Percentiles rank a stretch among this genome's conserved stretches.
Conservation (phyloP, 805 yeast genomes). For the Priceomyces melissophilus region DNA sequence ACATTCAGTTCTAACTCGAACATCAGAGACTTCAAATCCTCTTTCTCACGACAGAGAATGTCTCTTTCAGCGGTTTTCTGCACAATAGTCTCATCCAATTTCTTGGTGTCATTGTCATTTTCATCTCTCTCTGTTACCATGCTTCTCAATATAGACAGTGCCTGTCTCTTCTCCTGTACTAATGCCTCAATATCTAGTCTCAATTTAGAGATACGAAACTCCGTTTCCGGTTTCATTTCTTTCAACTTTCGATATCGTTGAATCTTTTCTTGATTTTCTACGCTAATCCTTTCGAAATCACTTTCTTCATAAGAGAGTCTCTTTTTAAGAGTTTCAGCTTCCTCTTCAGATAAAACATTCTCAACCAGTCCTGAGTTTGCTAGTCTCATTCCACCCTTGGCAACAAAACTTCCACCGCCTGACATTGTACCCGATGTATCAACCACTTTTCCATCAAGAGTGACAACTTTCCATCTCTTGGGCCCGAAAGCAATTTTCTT, state of each 20-base stretch:
- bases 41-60: slow-evolving; percentile 13
- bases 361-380: slow-evolving; percentile 30
- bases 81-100: slow-evolving; percentile 39
- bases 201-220: slow-evolving; percentile 54
- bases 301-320: slow-evolving; percentile 54
- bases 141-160: slow-evolving; percentile 41
- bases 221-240: slow-evolving; percentile 69
- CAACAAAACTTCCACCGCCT: slow-evolving; percentile 82
- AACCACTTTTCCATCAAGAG: slow-evolving; percentile 86
- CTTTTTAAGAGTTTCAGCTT: slow-evolving; percentile 49
- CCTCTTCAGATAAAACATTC: slow-evolving; percentile 50
- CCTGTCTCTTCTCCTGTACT: slow-evolving; percentile 48
- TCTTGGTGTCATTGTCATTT: slow-evolving; percentile 18
- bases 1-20: slow-evolving; percentile 55
- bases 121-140: slow-evolving; percentile 36
- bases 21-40: slow-evolving; percentile 50
- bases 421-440: slow-evolving; percentile 94
- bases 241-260: slow-evolving; percentile 53
- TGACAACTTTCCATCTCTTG: slow-evolving; percentile 82
- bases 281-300: slow-evolving; percentile 46
- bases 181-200: slow-evolving; percentile 64
- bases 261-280: slow-evolving; percentile 57
- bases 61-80: slow-evolving; percentile 22
- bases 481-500: slow-evolving; percentile 82
- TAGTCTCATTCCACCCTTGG: slow-evolving; percentile 74